Percentiles rank a stretch among this genome's conserved stretches.
phyloP scores from a whole-genome alignment of 2,329 filamentous ascomycete genomes.

The Periconia macrospinosa region DNA sequence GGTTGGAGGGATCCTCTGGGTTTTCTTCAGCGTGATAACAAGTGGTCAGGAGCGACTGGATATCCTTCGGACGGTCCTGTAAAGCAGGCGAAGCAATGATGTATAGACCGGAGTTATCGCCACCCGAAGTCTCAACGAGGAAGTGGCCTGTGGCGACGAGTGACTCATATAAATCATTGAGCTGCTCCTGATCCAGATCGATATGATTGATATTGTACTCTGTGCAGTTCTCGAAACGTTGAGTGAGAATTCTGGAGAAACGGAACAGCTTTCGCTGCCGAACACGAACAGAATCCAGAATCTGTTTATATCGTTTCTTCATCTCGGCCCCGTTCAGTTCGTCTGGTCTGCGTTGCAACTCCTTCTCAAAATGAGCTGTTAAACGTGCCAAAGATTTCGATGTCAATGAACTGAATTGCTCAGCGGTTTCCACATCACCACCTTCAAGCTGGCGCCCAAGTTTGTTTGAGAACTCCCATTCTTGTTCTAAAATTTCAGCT shows the following conservation, averaged over 20 bases:
- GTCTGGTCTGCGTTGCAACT: conserved; percentile 80
- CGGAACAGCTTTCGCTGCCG: conserved; percentile 95
- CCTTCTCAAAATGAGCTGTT: conserved; percentile 87
- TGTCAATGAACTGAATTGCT: conserved; percentile 93
- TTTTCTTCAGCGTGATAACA: conserved; percentile 70
- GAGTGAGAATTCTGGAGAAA: conserved; percentile 86
- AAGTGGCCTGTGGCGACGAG: conserved; percentile 85
- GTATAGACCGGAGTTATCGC: conserved; percentile 71
- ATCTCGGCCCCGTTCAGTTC: conserved; percentile 80
- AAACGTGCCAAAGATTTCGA: conserved; percentile 89
- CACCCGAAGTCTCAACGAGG: conserved; percentile 71
- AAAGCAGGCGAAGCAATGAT: conserved; percentile 83
- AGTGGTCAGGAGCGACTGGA: conserved; percentile 82
- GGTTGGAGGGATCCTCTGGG: conserved; percentile 74
- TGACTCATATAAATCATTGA: conserved; percentile 78
- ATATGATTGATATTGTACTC: conserved; percentile 88
- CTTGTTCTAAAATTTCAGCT: conserved; percentile 92
- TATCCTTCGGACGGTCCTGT: conserved; percentile 73
- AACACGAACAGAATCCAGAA: conserved; percentile 92
- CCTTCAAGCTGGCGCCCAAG: conserved; percentile 89
- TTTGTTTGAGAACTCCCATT: conserved; percentile 96
- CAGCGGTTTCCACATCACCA: conserved; percentile 93
- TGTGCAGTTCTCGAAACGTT: conserved; percentile 94
- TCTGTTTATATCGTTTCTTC: conserved; percentile 96
- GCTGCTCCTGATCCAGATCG: conserved; percentile 64